Conservation (phyloP, 306 rosid genomes). For the Lagenaria siceraria region DNA sequence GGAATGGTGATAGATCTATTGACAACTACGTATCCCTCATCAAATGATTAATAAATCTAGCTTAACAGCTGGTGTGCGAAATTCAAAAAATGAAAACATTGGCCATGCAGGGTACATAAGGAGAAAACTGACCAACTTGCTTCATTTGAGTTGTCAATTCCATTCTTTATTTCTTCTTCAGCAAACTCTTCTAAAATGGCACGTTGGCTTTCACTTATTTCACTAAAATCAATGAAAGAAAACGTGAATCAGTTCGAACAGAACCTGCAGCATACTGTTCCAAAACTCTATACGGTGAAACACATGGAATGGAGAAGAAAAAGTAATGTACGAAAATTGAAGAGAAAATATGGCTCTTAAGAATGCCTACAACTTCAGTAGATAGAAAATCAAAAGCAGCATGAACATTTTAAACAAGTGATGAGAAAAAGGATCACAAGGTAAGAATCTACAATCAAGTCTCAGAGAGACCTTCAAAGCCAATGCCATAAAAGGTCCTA, state of each 20-base stretch:
- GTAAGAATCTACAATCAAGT: not conserved
- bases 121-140: slow-evolving; percentile 51
- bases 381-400: not conserved
- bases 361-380: not conserved
- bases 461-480: not conserved
- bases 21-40: no score
- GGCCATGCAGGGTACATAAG: not conserved
- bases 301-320: not conserved
- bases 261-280: not conserved
- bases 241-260: slow-evolving; percentile 18
- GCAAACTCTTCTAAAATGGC: slow-evolving; percentile 83
- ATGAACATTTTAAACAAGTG: not conserved
- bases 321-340: not conserved
- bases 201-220: slow-evolving; percentile 63
- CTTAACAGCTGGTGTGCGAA: not conserved
- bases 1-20: not conserved
- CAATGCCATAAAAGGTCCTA: not conserved
- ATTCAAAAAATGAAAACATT: slow-evolving; percentile 1
- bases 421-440: not conserved
- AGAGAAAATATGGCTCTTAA: not conserved
- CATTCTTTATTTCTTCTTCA: slow-evolving; percentile 63
- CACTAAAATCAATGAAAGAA: slow-evolving; percentile 25
- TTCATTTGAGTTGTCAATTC: slow-evolving; percentile 24
- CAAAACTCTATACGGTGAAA: not conserved
- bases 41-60: not conserved